Conservation (phyloP, 495 filamentous ascomycete genomes). For the Podospora pseudopauciseta region DNA sequence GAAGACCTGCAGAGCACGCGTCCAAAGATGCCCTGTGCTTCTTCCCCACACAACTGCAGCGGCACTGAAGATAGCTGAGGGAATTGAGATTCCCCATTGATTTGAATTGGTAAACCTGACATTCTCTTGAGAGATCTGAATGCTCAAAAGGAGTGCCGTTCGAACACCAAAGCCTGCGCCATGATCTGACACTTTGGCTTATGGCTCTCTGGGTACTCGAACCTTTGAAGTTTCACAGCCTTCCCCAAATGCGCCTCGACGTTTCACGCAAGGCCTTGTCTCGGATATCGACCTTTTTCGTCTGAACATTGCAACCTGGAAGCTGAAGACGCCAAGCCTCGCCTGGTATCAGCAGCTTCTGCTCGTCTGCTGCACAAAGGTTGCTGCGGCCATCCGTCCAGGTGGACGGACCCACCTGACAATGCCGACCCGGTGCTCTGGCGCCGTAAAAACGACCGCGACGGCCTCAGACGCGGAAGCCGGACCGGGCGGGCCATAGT, state of each 20-base stretch:
- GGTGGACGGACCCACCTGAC: background rate
- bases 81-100: too few relatives aligned
- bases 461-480: background rate
- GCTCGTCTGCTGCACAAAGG: background rate
- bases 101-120: too few relatives aligned
- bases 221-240: constrained; percentile 8
- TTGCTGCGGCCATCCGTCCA: background rate
- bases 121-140: too few relatives aligned
- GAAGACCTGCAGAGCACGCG: background rate
- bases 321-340: background rate
- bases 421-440: background rate
- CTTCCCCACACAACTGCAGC: background rate
- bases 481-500: background rate
- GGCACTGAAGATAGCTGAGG: too few relatives aligned
- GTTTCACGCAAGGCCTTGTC: constrained; percentile 11
- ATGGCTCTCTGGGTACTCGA: background rate
- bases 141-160: background rate
- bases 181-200: background rate
- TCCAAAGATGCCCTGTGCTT: background rate
- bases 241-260: background rate
- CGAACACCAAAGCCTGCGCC: background rate
- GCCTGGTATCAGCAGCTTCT: background rate
- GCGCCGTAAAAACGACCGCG: background rate
- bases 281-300: constrained; percentile 8
- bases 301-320: background rate